These are phyloP conservation scores for Blastocystis sp. DNA, from an alignment of 352 stramenopile genomes.

Conservation along the genomic window DNA sequence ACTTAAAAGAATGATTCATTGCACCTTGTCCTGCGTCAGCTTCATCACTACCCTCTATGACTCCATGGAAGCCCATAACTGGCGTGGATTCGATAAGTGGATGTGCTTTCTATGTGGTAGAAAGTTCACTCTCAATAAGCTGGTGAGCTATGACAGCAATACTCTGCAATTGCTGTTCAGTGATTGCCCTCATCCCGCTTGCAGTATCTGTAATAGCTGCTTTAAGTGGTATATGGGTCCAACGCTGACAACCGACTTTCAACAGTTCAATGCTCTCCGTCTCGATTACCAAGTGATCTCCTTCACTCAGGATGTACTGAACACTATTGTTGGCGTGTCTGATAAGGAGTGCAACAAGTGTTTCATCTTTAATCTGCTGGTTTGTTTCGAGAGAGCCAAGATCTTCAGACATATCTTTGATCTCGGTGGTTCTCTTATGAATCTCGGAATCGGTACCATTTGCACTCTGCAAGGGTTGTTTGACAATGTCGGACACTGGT, in stretches of 20 bases:
- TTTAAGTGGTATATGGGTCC: not conserved
- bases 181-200: not conserved
- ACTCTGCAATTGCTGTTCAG: not conserved
- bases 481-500: conserved; percentile 8
- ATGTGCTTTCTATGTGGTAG: conserved; percentile 15
- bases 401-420: conserved; percentile 15
- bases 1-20: not conserved
- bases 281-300: conserved; percentile 6
- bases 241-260: not conserved
- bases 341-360: conserved; percentile 22
- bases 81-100: conserved; percentile 1
- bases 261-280: conserved; percentile 16
- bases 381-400: conserved; percentile 1
- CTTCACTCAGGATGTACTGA: conserved; percentile 10
- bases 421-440: not conserved
- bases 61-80: conserved; percentile 9
- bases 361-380: conserved; percentile 14
- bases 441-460: conserved; percentile 32
- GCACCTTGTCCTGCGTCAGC: not conserved
- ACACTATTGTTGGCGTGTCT: conserved; percentile 5
- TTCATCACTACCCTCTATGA: conserved; percentile 13
- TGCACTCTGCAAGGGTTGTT: conserved; percentile 7
- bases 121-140: conserved; percentile 13
- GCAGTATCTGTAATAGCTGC: not conserved
- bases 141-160: not conserved